A percentile compares a stretch with the other conserved stretches of the same genome.
These are phyloP conservation scores for Teratosphaeria gauchensis DNA, from an alignment of 2,329 filamentous ascomycete species.

Conservation along the genomic window DNA sequence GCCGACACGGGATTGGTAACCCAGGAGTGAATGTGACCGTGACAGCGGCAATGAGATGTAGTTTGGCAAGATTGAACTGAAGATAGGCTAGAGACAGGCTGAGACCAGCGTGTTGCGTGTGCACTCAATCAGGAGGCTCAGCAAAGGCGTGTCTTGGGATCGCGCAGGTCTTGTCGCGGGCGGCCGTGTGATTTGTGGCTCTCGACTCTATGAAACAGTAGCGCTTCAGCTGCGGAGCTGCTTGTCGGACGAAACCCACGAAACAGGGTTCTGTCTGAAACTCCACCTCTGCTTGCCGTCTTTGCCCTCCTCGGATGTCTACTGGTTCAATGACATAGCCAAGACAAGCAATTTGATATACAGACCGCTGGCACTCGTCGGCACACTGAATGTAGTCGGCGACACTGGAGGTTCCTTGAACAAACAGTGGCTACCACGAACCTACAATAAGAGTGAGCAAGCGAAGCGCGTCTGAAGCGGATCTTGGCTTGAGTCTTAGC, in stretches of 20 bases:
- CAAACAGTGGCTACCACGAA: background rate
- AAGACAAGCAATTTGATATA: background rate
- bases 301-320: background rate
- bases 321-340: background rate
- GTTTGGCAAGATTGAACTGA: background rate
- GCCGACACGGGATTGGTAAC: background rate
- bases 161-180: background rate
- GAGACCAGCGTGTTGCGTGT: background rate
- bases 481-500: background rate
- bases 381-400: background rate
- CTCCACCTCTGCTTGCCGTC: background rate
- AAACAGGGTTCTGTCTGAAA: background rate
- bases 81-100: background rate
- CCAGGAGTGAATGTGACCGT: background rate
- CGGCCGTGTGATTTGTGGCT: background rate
- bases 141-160: background rate
- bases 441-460: background rate
- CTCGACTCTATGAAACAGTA: background rate
- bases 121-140: background rate
- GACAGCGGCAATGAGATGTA: background rate
- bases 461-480: background rate
- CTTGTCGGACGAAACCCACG: background rate
- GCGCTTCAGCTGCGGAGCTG: background rate
- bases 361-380: background rate
- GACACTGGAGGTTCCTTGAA: background rate